These are phyloP conservation scores for Astrocystis sublimbata DNA, from an alignment of 495 filamentous ascomycete species.

Conservation along the genomic window DNA sequence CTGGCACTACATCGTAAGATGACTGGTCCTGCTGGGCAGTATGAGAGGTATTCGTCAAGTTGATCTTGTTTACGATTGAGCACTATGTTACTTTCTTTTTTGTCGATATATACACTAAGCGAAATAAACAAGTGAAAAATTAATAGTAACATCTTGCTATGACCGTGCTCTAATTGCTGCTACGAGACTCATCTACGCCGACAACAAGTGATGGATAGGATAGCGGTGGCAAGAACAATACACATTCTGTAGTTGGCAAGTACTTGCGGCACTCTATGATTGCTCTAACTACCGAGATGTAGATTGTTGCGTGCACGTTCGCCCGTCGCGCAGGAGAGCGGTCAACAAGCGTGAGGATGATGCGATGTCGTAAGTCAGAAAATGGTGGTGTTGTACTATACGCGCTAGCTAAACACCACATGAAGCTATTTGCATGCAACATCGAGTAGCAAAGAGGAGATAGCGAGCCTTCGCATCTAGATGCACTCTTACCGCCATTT, in stretches of 20 bases:
- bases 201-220: background rate
- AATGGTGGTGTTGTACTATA: background rate
- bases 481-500: background rate
- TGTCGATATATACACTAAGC: background rate
- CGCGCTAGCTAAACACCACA: background rate
- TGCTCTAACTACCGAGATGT: too few relatives aligned
- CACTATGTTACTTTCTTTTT: background rate
- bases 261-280: too few relatives aligned
- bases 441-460: too few relatives aligned
- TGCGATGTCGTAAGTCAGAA: too few relatives aligned
- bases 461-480: background rate
- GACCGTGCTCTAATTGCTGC: too few relatives aligned
- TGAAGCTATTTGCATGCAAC: background rate
- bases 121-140: background rate
- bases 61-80: conserved; percentile 8
- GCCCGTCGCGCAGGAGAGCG: too few relatives aligned
- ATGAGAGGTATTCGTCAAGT: conserved; percentile 11
- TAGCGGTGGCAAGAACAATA: too few relatives aligned
- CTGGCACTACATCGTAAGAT: background rate
- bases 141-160: background rate
- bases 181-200: background rate
- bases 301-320: too few relatives aligned
- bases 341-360: too few relatives aligned
- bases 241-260: too few relatives aligned
- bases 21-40: conserved; percentile 14